Percentiles rank a stretch among this genome's conserved stretches.
These are phyloP conservation scores for Grifola frondosa DNA, from an alignment of 1,284 basidiomycete species.

Conservation along the genomic window DNA sequence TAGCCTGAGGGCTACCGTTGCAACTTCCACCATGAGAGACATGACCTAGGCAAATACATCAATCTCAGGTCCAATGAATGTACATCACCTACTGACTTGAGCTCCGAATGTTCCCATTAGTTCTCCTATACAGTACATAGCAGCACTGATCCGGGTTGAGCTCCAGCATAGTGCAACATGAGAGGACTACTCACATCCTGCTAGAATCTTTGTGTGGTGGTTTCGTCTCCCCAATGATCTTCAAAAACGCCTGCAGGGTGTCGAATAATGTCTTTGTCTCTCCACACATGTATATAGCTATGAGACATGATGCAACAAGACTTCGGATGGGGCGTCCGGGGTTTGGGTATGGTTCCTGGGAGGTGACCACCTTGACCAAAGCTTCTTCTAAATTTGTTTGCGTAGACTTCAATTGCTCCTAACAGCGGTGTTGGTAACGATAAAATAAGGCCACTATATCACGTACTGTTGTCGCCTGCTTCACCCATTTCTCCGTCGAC, in stretches of 20 bases:
- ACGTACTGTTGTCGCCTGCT: constrained; percentile 49
- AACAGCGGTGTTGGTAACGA: background rate
- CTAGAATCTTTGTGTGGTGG: constrained; percentile 57
- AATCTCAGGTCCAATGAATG: constrained; percentile 6
- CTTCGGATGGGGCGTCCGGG: constrained; percentile 87
- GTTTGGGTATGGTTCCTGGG: constrained; percentile 61
- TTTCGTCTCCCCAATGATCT: constrained; percentile 73
- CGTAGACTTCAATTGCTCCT: constrained; percentile 66
- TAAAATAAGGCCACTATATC: background rate
- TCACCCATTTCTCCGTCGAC: constrained; percentile 60
- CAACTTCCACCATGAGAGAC: constrained; percentile 90
- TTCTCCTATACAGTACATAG: constrained; percentile 83
- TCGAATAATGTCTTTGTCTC: constrained; percentile 88
- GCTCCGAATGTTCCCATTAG: constrained; percentile 83
- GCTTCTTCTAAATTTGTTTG: constrained; percentile 63
- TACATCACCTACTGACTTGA: constrained; percentile 54
- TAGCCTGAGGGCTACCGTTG: constrained; percentile 62
- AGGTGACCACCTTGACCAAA: constrained; percentile 63
- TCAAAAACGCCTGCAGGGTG: constrained; percentile 77
- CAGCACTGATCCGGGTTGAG: constrained; percentile 48
- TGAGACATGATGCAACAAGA: constrained; percentile 76
- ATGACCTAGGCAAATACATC: constrained; percentile 63
- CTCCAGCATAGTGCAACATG: background rate
- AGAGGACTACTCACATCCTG: constrained; percentile 57
- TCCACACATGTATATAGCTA: constrained; percentile 76